Evolutionary conservation across 805 yeast species (phyloP), one percentile per base, ranked within the genome.

Genomic region (Lipomyces chichibuensis): DNA sequence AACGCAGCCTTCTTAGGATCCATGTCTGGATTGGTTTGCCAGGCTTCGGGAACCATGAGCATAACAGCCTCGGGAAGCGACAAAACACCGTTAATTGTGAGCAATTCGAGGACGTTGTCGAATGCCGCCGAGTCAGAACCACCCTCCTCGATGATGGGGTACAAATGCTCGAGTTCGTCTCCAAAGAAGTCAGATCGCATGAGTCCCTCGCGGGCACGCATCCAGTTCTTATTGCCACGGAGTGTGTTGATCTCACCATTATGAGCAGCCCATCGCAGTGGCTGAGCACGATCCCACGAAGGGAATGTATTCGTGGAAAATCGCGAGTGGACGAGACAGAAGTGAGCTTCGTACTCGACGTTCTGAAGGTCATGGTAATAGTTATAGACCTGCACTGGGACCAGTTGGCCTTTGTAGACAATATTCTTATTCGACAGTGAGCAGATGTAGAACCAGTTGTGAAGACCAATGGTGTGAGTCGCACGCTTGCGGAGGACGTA

Each of bases 281-380:
- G 99, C 81, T 94, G 99, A 29, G 99, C 98, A 80, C 99, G 87
- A 81, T 95, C 99, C 99, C 99, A 94, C n/a, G 97, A 92, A 59
- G 99, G 99, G 87, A 94, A 94, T 59, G 99, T 94, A 80, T 94
- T 94, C 39, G 99, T 94, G 65, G 98, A 92, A 84, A 94, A 94
- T 78, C 99, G 87, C 29, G 98, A 93, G 82, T 94, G 99, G 61
- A 94, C 98, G 54, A 94, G 84, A 17, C 98, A 97, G 83, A 95
- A 91, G 77, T 93, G 98, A 57, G 96, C 95, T 81, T 92, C 94
- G 80, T 88, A 94, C 76, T 92, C 95, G 33, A 92, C 94, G 78
- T 92, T 92, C 70, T 87, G 89, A 77, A 94, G 84, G 80, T 94
- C 99, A 77, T 91, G 92, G 82, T 93, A 94, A 81, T 95, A 94